Evolutionary conservation across 306 rosid genomes (phyloP).

Genomic region (Herpetospermum pedunculosum): DNA sequence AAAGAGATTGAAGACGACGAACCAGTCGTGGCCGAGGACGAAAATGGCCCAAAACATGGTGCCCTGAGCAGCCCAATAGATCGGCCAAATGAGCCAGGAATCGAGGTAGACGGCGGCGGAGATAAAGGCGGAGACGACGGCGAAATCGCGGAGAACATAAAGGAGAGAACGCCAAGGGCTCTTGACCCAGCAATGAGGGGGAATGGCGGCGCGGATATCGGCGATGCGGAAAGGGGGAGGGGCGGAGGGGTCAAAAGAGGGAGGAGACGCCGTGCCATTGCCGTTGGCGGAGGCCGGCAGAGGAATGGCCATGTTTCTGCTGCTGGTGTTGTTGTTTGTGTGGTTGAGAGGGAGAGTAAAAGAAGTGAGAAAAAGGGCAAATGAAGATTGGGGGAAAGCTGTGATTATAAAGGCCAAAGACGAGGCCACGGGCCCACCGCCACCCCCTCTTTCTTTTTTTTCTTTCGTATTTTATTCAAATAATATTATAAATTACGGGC

Average conservation of each 20-base stretch:
- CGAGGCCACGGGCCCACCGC: neutral
- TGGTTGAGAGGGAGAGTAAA: neutral
- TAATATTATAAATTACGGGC: too few relatives aligned
- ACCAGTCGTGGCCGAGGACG: slow-evolving; percentile 98
- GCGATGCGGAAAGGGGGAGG: slow-evolving; percentile 80
- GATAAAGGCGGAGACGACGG: slow-evolving; percentile 25
- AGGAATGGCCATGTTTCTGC: slow-evolving; percentile 3
- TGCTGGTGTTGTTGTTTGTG: too few relatives aligned
- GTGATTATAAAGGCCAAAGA: neutral
- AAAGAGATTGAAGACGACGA: neutral
- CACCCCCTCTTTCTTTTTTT: too few relatives aligned
- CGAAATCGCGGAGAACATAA: slow-evolving; percentile 56
- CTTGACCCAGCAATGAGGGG: slow-evolving; percentile 81
- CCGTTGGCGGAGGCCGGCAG: neutral
- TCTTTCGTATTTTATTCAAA: too few relatives aligned
- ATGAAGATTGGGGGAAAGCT: neutral
- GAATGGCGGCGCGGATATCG: slow-evolving; percentile 83
- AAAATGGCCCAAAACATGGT: slow-evolving; percentile 98
- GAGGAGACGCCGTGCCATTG: neutral
- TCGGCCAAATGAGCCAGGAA: slow-evolving; percentile 49
- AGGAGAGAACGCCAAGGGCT: slow-evolving; percentile 60
- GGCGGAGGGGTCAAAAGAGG: slow-evolving; percentile 63
- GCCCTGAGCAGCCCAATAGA: slow-evolving; percentile 81
- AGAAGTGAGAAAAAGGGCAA: neutral
- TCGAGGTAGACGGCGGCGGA: slow-evolving; percentile 34